These are phyloP conservation scores for Alternaria gaisen DNA, from an alignment of 2,329 filamentous ascomycete species.

Conservation along the genomic window DNA sequence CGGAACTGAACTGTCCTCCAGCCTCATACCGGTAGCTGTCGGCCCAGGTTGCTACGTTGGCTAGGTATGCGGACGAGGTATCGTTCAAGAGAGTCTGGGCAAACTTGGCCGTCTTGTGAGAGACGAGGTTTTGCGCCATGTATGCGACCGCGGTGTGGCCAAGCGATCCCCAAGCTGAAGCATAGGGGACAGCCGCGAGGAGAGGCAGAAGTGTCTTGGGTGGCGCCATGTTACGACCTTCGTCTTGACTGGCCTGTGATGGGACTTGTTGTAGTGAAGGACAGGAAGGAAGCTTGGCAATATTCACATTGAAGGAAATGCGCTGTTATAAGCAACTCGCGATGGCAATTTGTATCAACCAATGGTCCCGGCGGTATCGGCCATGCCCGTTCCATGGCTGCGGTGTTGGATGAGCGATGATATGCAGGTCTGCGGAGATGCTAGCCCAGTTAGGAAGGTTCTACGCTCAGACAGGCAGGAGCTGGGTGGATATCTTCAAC, in stretches of 20 bases:
- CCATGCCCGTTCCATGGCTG: constrained; percentile 41
- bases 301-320: neutral
- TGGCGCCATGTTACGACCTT: constrained; percentile 28
- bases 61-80: constrained; percentile 57
- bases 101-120: constrained; percentile 54
- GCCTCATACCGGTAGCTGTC: constrained; percentile 60
- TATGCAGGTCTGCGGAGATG: constrained; percentile 30
- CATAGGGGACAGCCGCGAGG: constrained; percentile 35
- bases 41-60: constrained; percentile 62
- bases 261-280: neutral
- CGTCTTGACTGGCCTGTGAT: neutral
- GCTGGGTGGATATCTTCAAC: neutral
- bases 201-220: constrained; percentile 35
- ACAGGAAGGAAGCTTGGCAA: neutral
- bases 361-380: constrained; percentile 33
- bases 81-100: constrained; percentile 56
- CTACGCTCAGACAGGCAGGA: constrained; percentile 10
- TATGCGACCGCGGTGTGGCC: constrained; percentile 65
- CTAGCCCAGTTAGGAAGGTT: constrained; percentile 42
- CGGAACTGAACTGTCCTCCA: constrained; percentile 58
- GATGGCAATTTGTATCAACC: constrained; percentile 5
- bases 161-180: constrained; percentile 60
- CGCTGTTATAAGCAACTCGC: constrained; percentile 8
- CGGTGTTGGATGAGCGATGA: constrained; percentile 20
- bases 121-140: constrained; percentile 61